Base-by-base conservation (phyloP, 2,329 filamentous ascomycete genomes). In the Rhinocladiella mackenziei region DNA sequence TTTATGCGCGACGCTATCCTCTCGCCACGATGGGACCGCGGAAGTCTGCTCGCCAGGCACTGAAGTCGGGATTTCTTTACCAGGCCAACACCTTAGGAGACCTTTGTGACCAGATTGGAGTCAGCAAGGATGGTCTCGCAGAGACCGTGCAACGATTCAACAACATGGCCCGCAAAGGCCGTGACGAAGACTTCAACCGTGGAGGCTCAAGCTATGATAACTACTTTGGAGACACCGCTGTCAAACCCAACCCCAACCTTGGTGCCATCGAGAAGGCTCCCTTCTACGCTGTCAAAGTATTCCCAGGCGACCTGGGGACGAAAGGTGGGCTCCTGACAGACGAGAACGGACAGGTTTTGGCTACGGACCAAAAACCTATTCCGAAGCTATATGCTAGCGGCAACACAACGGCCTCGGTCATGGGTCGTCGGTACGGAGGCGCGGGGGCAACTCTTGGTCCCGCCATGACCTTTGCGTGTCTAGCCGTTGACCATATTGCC, bases 381-480 rank as follows among this genome's bases (percentile, higher is more conserved):
- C 19, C 43, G 19, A 63, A 63, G 1, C 53, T 68, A 2, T 67
- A 67, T 48, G 64, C 61, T 0, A 57, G 58, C 3, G 65, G 65
- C 5, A 65, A 65, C 43, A 56, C 55, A 1, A 57, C 61, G 2
- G 62, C 62, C 1, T 57, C 53, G 19, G 56, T 67, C 8, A 66
- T 68, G 62, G 60, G 62, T 0, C 48, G 54, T 5, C 60, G 47
- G 1, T 67, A 66, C 55, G 34, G 59, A 19, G 64, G 64, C 2
- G 61, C 62, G 13, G 66, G 66, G 3, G 50, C 53, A 6, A 67
- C 62, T 3, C 43, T 68, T 32, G 65, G 64, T 0, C 65, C 64
- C 7, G 65, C 56, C 0, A 43, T 68, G 55, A 63, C 62, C 3
- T 66, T 66, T 61, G 62, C 15, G 2, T 41, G 33, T 34, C 17